Conservation (phyloP, 192 early-diverging fungal genomes). For the Mortierella hygrophila region DNA sequence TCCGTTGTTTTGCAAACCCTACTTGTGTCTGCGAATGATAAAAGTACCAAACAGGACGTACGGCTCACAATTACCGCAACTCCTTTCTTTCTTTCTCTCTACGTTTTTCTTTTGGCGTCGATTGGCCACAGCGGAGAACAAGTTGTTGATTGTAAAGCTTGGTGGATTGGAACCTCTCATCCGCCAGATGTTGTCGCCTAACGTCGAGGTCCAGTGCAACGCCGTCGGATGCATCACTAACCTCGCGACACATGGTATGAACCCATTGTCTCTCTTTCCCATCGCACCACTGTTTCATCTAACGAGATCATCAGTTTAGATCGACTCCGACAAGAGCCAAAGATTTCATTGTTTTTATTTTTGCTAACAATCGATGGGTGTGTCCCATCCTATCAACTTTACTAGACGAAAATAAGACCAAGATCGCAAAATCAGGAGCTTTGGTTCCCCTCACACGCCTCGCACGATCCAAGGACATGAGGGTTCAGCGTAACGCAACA, state of each 20-base stretch:
- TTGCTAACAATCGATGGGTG: conserved; percentile 14
- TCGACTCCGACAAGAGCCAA: conserved; percentile 6
- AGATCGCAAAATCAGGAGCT: conserved; percentile 88
- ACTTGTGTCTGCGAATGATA: background rate
- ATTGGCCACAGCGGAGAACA: conserved; percentile 77
- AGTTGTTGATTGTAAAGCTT: conserved; percentile 86
- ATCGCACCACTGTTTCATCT: conserved; percentile 1
- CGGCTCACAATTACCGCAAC: background rate
- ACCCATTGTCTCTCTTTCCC: background rate
- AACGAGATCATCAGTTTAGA: conserved; percentile 1
- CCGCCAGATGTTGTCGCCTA: conserved; percentile 86
- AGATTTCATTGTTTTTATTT: conserved; percentile 14
- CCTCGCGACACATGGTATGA: conserved; percentile 82
- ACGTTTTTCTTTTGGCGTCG: background rate
- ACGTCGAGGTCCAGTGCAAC: conserved; percentile 94
- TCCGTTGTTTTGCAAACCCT: background rate
- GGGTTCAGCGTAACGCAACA: conserved; percentile 91
- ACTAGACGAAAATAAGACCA: conserved; percentile 88
- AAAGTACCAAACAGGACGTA: background rate
- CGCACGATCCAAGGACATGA: conserved; percentile 83
- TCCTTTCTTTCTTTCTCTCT: conserved; percentile 12
- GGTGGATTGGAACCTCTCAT: conserved; percentile 89
- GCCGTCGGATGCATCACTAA: conserved; percentile 96
- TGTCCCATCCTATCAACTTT: conserved; percentile 4
- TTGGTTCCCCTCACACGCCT: conserved; percentile 79